Evolutionary conservation across 2,329 filamentous ascomycete species (phyloP).

Genomic region (Colletotrichum acutatum): DNA sequence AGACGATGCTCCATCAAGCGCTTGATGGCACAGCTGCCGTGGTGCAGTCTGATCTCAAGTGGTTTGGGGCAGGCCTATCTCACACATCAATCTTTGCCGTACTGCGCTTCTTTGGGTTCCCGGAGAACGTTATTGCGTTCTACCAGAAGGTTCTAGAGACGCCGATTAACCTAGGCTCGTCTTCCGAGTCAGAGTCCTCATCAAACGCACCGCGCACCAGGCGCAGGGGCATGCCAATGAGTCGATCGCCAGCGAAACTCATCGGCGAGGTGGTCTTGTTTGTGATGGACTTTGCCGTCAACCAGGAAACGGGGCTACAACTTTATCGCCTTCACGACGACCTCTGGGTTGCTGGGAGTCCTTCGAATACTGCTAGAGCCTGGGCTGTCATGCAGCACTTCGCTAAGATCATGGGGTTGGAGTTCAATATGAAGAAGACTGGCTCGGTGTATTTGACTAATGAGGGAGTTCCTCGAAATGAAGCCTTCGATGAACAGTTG

Average conservation of each 20-base stretch:
- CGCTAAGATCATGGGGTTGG: conserved; percentile 45
- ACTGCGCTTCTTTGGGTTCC: conserved; percentile 68
- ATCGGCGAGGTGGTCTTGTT: conserved; percentile 72
- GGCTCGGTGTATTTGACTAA: conserved; percentile 49
- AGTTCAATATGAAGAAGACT: conserved; percentile 54
- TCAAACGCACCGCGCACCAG: conserved; percentile 55
- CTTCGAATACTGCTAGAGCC: conserved; percentile 50
- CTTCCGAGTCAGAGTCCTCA: conserved; percentile 58
- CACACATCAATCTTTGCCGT: conserved; percentile 69
- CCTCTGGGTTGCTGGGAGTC: conserved; percentile 54
- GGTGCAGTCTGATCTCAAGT: conserved; percentile 58
- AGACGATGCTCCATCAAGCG: conserved; percentile 56
- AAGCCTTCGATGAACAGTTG: conserved; percentile 45
- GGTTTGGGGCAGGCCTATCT: conserved; percentile 55
- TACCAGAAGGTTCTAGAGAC: conserved; percentile 69
- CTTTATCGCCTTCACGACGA: conserved; percentile 70
- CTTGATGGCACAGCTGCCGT: conserved; percentile 57
- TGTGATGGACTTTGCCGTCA: conserved; percentile 73
- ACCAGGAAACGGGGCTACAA: conserved; percentile 65
- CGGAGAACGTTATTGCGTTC: conserved; percentile 65
- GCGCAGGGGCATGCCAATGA: conserved; percentile 68
- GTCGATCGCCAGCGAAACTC: conserved; percentile 67
- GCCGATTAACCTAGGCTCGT: conserved; percentile 62
- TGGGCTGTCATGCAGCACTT: conserved; percentile 57
- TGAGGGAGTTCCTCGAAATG: conserved; percentile 32